Evolutionary conservation across 176 grass and related monocot species (phyloP).

Genomic region (Coix lacrymajobi): DNA sequence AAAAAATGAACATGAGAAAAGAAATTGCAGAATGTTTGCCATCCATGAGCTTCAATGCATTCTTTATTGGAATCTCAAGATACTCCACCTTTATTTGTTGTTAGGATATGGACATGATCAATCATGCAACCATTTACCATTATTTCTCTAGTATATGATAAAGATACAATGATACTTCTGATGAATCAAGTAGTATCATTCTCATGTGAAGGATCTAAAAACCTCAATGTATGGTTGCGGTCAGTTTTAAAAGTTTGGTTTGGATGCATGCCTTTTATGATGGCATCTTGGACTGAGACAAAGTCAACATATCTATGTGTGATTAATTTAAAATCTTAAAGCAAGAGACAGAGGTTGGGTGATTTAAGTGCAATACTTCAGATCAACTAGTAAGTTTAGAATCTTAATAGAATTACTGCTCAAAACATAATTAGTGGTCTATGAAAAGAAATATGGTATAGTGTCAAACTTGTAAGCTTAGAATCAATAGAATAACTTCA

Average conservation of each 20-base stretch:
- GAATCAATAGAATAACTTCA: background rate
- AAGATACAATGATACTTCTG: background rate
- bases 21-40: background rate
- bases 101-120: background rate
- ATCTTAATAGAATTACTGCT: background rate
- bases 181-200: conserved; percentile 5
- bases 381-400: background rate
- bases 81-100: background rate
- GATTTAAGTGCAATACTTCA: background rate
- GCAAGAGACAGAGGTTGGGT: background rate
- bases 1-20: background rate
- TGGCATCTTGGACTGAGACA: background rate
- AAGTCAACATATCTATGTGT: background rate
- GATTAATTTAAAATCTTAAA: background rate
- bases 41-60: background rate
- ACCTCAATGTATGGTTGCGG: background rate
- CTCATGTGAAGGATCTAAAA: background rate
- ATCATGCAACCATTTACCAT: background rate
- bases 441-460: background rate
- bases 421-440: background rate
- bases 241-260: conserved; percentile 1
- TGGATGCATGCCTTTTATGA: background rate
- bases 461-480: background rate
- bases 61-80: conserved; percentile 6
- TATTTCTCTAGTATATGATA: background rate